Conservation (phyloP, 2,329 filamentous ascomycete genomes). For the Didymella glomerata region DNA sequence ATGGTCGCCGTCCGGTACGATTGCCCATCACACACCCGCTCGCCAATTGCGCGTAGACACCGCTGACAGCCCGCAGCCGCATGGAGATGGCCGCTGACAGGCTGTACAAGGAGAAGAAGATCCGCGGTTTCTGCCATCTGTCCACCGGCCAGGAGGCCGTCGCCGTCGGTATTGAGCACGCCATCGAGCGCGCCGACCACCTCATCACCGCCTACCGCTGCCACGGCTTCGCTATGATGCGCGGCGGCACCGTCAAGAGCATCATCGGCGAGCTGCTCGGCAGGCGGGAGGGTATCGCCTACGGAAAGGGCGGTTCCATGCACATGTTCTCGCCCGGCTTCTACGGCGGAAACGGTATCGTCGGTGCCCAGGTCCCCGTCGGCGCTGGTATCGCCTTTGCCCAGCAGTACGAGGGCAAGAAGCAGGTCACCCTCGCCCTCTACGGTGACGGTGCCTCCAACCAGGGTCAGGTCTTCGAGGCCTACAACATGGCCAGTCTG, state of each 20-base stretch:
- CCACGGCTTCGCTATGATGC: slow-evolving; percentile 98
- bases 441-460: slow-evolving; percentile 99
- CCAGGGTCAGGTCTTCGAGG: slow-evolving; percentile 99
- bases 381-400: slow-evolving; percentile 96
- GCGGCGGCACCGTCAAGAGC: slow-evolving; percentile 85
- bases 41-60: not conserved
- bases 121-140: slow-evolving; percentile 98
- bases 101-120: slow-evolving; percentile 99
- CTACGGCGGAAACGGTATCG: slow-evolving; percentile 98
- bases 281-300: slow-evolving; percentile 93
- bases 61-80: slow-evolving; percentile 67
- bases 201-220: slow-evolving; percentile 98
- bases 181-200: slow-evolving; percentile 89
- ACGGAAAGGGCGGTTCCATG: slow-evolving; percentile 99
- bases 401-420: slow-evolving; percentile 89
- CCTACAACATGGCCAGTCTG: slow-evolving; percentile 99
- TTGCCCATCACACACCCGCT: not conserved
- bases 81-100: slow-evolving; percentile 99
- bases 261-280: slow-evolving; percentile 97
- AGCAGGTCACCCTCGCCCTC: slow-evolving; percentile 85
- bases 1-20: slow-evolving; percentile 93
- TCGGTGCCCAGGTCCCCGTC: slow-evolving; percentile 97
- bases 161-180: slow-evolving; percentile 95
- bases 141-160: slow-evolving; percentile 98
- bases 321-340: slow-evolving; percentile 99